phyloP scores from a whole-genome alignment of 83 land plant species.

The Thuja plicata region DNA sequence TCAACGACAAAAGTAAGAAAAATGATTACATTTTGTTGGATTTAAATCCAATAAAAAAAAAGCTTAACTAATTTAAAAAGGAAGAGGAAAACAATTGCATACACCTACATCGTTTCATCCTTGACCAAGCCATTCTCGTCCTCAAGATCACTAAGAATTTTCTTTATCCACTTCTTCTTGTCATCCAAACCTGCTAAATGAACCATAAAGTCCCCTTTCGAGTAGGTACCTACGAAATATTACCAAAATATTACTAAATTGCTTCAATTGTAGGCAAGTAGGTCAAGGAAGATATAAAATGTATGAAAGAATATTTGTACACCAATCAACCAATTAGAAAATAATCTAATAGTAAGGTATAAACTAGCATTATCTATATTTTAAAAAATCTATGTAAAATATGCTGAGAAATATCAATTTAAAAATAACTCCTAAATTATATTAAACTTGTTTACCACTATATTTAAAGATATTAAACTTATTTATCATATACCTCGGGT shows the following conservation, averaged over 20 bases:
- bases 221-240: constrained; percentile 33
- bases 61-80: not conserved
- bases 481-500: no score
- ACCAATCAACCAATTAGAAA: not conserved
- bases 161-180: constrained; percentile 44
- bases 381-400: no score
- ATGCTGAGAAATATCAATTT: no score
- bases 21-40: not conserved
- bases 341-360: not conserved
- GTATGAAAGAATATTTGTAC: no score
- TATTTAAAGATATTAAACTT: no score
- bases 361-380: not conserved
- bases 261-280: not conserved
- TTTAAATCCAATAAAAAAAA: not conserved
- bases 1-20: not conserved
- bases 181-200: constrained; percentile 57
- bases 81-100: not conserved
- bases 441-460: no score
- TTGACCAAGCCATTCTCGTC: constrained; percentile 6
- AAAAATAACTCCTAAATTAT: no score
- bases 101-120: not conserved
- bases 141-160: constrained; percentile 29
- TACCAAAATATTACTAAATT: not conserved
- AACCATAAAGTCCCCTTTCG: constrained; percentile 57
- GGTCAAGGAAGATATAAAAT: not conserved